phyloP scores from a whole-genome alignment of 805 yeast genomes.

The Hanseniaspora singularis region DNA sequence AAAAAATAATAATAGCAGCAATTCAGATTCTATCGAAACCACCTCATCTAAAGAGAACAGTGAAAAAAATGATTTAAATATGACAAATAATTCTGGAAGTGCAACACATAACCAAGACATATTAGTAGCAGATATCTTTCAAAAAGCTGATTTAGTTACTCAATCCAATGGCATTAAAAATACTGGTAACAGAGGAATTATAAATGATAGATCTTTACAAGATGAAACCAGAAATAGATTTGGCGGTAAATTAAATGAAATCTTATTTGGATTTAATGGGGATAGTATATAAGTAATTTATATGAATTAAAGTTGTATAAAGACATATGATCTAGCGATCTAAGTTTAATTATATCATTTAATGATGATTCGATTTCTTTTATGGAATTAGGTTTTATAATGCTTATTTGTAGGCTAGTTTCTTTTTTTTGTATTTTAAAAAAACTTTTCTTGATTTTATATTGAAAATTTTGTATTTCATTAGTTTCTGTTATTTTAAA shows the following conservation, averaged over 20 bases:
- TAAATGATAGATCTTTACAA: neutral
- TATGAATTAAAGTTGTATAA: conserved; percentile 1
- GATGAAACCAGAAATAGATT: neutral
- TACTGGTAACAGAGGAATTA: no score
- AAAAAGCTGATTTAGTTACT: no score
- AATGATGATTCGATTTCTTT: neutral
- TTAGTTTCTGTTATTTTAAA: no score
- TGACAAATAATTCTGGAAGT: neutral
- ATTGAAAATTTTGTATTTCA: neutral
- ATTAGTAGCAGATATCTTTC: conserved; percentile 7
- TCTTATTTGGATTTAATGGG: conserved; percentile 14
- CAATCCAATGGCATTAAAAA: no score
- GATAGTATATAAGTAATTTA: neutral
- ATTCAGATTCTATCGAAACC: neutral
- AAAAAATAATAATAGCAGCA: conserved; percentile 28
- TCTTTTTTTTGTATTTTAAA: no score
- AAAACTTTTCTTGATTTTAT: no score
- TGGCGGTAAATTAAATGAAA: conserved; percentile 3
- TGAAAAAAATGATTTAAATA: neutral
- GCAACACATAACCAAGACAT: neutral
- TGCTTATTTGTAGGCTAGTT: no score
- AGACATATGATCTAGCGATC: conserved; percentile 3
- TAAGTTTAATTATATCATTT: neutral
- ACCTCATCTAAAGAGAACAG: no score
- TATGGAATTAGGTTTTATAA: neutral